Evolutionary conservation across 257 asterid species (phyloP).

Genomic region (Thymus mandschuricus): DNA sequence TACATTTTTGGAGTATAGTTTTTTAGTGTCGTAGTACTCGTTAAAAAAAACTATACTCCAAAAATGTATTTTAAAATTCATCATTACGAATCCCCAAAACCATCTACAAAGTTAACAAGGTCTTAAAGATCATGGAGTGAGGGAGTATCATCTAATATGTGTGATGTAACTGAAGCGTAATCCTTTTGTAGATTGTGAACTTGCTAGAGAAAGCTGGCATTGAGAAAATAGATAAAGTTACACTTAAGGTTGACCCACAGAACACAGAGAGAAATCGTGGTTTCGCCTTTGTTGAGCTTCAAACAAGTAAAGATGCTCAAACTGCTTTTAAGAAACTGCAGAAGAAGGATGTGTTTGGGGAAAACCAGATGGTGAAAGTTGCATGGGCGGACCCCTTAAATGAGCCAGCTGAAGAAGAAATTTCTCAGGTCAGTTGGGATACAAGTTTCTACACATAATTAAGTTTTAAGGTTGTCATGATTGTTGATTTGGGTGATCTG

Average conservation of each 20-base stretch:
- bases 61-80: no score
- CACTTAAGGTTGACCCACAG: constrained; percentile 55
- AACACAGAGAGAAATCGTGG: constrained; percentile 65
- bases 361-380: constrained; percentile 49
- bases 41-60: no score
- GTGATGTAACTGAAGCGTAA: constrained; percentile 29
- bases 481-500: constrained; percentile 8
- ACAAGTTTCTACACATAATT: constrained; percentile 26
- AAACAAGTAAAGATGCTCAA: constrained; percentile 71
- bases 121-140: no score
- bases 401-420: constrained; percentile 67
- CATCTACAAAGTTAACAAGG: no score
- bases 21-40: no score
- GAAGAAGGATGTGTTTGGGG: constrained; percentile 49
- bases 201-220: constrained; percentile 58
- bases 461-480: neutral
- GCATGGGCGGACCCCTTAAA: constrained; percentile 77
- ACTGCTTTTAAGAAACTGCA: constrained; percentile 64
- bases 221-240: constrained; percentile 62
- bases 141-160: constrained; percentile 15
- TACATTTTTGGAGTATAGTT: no score
- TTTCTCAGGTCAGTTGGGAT: constrained; percentile 56
- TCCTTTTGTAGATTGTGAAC: constrained; percentile 51
- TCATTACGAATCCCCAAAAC: no score
- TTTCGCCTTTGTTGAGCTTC: constrained; percentile 73